These are phyloP conservation scores for Pseudozyma pruni DNA, from an alignment of 1,284 basidiomycete genomes.

Conservation along the genomic window DNA sequence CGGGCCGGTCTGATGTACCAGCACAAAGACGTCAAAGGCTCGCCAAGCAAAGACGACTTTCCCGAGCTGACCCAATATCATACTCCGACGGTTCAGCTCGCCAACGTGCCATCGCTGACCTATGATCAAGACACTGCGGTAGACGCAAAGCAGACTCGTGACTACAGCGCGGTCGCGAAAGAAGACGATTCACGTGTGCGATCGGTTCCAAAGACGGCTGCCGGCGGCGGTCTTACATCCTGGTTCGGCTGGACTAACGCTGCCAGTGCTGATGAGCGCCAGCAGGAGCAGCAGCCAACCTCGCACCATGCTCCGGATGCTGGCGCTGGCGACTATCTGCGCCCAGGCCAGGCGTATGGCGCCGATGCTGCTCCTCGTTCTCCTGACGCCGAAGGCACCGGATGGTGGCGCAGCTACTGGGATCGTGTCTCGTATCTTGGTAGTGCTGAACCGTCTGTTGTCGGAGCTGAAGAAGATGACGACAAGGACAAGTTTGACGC, in stretches of 20 bases:
- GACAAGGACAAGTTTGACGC: constrained; percentile 9
- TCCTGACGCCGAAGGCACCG: constrained; percentile 9
- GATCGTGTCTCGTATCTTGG: constrained; percentile 21
- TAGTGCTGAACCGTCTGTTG: constrained; percentile 27
- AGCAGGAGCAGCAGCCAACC: neutral
- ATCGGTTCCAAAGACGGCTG: neutral
- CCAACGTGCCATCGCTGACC: constrained; percentile 31
- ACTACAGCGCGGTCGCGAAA: constrained; percentile 4
- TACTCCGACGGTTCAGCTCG: constrained; percentile 20
- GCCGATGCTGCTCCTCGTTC: neutral
- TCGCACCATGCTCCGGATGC: neutral
- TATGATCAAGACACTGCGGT: constrained; percentile 14
- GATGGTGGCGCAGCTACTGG: constrained; percentile 46
- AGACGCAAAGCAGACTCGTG: neutral
- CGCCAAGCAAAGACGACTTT: constrained; percentile 8
- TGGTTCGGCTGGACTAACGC: constrained; percentile 34
- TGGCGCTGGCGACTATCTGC: constrained; percentile 1
- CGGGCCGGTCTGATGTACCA: constrained; percentile 11
- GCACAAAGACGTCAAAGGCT: neutral
- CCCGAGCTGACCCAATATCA: constrained; percentile 46
- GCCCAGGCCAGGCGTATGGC: constrained; percentile 4
- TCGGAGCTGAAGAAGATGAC: constrained; percentile 13
- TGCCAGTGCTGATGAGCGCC: neutral
- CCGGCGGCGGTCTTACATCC: constrained; percentile 30
- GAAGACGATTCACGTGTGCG: constrained; percentile 11